Evolutionary conservation across 805 yeast species (phyloP).

Genomic region (Metschnikowia aberdeeniae): DNA sequence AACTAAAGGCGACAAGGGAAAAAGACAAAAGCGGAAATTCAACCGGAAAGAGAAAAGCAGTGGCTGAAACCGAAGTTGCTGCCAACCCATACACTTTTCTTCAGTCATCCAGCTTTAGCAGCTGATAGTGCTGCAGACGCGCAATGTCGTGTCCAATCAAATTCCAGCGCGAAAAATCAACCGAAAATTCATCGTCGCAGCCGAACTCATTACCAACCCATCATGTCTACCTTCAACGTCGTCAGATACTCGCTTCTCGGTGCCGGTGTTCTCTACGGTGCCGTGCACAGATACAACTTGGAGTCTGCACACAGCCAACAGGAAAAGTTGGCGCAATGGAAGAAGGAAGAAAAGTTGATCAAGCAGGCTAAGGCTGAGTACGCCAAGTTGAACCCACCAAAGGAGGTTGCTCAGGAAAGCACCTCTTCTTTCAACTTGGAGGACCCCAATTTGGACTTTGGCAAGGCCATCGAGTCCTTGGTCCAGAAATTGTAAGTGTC

Average conservation of each 20-base stretch:
- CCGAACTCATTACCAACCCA: slow-evolving; percentile 1
- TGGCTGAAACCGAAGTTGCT: background rate
- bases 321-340: slow-evolving; percentile 55
- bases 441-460: slow-evolving; percentile 89
- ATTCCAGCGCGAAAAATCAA: slow-evolving; percentile 9
- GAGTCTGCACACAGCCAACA: slow-evolving; percentile 56
- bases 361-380: slow-evolving; percentile 86
- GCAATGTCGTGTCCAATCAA: slow-evolving; percentile 14
- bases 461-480: slow-evolving; percentile 59
- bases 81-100: background rate
- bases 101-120: background rate
- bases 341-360: slow-evolving; percentile 68
- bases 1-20: no score
- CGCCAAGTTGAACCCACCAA: slow-evolving; percentile 48
- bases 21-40: no score
- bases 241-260: slow-evolving; percentile 91
- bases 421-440: slow-evolving; percentile 62
- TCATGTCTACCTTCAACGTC: slow-evolving; percentile 53
- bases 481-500: slow-evolving; percentile 47
- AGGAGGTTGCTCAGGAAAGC: slow-evolving; percentile 29
- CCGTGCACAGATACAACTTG: slow-evolving; percentile 71
- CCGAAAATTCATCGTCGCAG: slow-evolving; percentile 1
- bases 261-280: slow-evolving; percentile 86
- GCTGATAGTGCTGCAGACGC: background rate
- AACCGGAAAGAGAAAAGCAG: no score